These are phyloP conservation scores for Calonectria pseudoreteaudii DNA, from an alignment of 2,329 filamentous ascomycete species.

Conservation along the genomic window DNA sequence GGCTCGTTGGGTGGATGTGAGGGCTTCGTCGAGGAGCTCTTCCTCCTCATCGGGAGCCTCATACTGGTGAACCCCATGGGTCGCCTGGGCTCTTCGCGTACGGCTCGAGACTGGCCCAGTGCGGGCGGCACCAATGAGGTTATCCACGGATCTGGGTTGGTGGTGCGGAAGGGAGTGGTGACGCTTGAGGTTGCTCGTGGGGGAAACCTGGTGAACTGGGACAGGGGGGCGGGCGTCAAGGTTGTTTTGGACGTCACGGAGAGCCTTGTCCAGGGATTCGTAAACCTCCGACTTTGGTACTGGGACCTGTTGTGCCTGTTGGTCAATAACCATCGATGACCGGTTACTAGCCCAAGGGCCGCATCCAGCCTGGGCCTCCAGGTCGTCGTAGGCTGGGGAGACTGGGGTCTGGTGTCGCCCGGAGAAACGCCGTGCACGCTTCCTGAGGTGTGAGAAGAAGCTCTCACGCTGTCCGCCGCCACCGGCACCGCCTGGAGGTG, in stretches of 20 bases:
- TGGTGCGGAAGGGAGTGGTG: slow-evolving; percentile 75
- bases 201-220: slow-evolving; percentile 63
- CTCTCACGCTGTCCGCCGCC: slow-evolving; percentile 85
- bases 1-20: slow-evolving; percentile 81
- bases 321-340: slow-evolving; percentile 84
- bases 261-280: slow-evolving; percentile 70
- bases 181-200: slow-evolving; percentile 68
- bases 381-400: slow-evolving; percentile 83
- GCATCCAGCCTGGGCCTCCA: slow-evolving; percentile 93
- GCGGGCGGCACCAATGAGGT: slow-evolving; percentile 67
- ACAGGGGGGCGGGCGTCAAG: slow-evolving; percentile 60
- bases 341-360: slow-evolving; percentile 89
- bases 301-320: slow-evolving; percentile 60
- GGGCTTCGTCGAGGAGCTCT: slow-evolving; percentile 90
- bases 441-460: slow-evolving; percentile 97
- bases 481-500: slow-evolving; percentile 66
- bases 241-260: slow-evolving; percentile 66
- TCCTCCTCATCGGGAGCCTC: slow-evolving; percentile 97
- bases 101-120: slow-evolving; percentile 79
- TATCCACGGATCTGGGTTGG: slow-evolving; percentile 73
- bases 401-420: slow-evolving; percentile 87
- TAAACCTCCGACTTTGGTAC: slow-evolving; percentile 67
- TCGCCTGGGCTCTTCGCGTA: slow-evolving; percentile 81
- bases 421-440: slow-evolving; percentile 91
- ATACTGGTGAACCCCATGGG: slow-evolving; percentile 83